phyloP scores from a whole-genome alignment of 1,284 basidiomycete species.

The Sanghuangporus sanghuang region DNA sequence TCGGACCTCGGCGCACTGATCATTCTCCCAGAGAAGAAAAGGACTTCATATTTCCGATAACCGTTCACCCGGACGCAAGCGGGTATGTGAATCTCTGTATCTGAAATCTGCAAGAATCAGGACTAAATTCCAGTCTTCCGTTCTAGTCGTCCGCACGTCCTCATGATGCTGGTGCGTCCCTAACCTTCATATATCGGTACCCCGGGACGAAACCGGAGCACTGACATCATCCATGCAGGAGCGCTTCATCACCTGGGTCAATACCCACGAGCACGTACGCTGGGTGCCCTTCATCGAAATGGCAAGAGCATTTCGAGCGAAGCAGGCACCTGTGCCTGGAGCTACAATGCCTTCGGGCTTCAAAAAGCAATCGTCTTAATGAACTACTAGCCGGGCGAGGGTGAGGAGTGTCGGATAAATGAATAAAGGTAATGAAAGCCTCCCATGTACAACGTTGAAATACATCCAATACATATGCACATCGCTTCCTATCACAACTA shows the following conservation, averaged over 20 bases:
- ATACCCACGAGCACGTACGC: slow-evolving; percentile 64
- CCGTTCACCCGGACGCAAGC: slow-evolving; percentile 75
- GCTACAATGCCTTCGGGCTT: slow-evolving; percentile 42
- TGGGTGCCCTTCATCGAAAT: slow-evolving; percentile 75
- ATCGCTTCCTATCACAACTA: too few relatives aligned
- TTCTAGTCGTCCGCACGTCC: slow-evolving; percentile 46
- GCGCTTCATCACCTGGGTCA: slow-evolving; percentile 76
- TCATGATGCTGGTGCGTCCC: slow-evolving; percentile 60
- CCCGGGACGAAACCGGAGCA: neutral
- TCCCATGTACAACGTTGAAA: too few relatives aligned
- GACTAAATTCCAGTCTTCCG: neutral
- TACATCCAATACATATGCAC: too few relatives aligned
- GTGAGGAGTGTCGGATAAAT: too few relatives aligned
- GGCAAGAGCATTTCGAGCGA: slow-evolving; percentile 44
- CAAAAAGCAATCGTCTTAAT: neutral
- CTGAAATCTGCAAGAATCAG: slow-evolving; percentile 18
- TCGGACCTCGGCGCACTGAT: neutral
- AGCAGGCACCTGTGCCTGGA: slow-evolving; percentile 25
- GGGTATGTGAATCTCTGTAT: slow-evolving; percentile 36
- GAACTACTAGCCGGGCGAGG: too few relatives aligned
- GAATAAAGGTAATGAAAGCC: too few relatives aligned
- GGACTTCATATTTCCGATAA: slow-evolving; percentile 72
- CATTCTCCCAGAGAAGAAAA: slow-evolving; percentile 49
- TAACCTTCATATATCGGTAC: neutral
- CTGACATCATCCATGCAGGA: slow-evolving; percentile 35